Percentiles rank a stretch among this genome's conserved stretches.
These are phyloP conservation scores for Nemania serpens DNA, from an alignment of 2,329 filamentous ascomycete species.

Conservation along the genomic window DNA sequence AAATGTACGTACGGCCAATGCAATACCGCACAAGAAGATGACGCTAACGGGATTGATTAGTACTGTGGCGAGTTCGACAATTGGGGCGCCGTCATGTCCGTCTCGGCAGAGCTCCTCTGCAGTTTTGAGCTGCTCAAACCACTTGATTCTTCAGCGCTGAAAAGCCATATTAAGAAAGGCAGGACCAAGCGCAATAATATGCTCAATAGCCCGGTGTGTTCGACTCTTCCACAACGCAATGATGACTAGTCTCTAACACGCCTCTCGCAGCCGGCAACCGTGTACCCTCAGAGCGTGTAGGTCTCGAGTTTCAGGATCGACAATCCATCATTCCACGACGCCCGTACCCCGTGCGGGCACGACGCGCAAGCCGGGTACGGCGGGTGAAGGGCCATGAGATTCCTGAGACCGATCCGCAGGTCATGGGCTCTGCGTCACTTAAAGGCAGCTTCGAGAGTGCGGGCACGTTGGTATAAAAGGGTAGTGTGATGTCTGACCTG, in stretches of 20 bases:
- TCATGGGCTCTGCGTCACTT: slow-evolving; percentile 7
- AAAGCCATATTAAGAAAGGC: slow-evolving; percentile 99
- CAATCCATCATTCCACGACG: slow-evolving; percentile 11
- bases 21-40: slow-evolving; percentile 23
- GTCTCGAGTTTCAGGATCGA: slow-evolving; percentile 1
- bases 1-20: slow-evolving; percentile 67
- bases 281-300: slow-evolving; percentile 62
- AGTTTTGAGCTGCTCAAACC: slow-evolving; percentile 97
- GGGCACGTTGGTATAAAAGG: slow-evolving; percentile 3
- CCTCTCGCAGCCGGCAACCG: slow-evolving; percentile 53
- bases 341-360: slow-evolving; percentile 1
- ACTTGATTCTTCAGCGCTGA: slow-evolving; percentile 91
- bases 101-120: slow-evolving; percentile 89
- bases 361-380: neutral
- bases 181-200: slow-evolving; percentile 93
- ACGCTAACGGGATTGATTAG: slow-evolving; percentile 50
- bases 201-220: slow-evolving; percentile 91
- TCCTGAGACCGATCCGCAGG: slow-evolving; percentile 5
- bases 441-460: neutral
- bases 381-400: slow-evolving; percentile 1
- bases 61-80: slow-evolving; percentile 99
- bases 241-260: slow-evolving; percentile 19
- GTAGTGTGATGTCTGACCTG: slow-evolving; percentile 1
- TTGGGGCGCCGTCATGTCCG: slow-evolving; percentile 98
- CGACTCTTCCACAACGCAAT: neutral